Conservation (phyloP, 2,329 filamentous ascomycete species). For the Epichloe gansuensis region DNA sequence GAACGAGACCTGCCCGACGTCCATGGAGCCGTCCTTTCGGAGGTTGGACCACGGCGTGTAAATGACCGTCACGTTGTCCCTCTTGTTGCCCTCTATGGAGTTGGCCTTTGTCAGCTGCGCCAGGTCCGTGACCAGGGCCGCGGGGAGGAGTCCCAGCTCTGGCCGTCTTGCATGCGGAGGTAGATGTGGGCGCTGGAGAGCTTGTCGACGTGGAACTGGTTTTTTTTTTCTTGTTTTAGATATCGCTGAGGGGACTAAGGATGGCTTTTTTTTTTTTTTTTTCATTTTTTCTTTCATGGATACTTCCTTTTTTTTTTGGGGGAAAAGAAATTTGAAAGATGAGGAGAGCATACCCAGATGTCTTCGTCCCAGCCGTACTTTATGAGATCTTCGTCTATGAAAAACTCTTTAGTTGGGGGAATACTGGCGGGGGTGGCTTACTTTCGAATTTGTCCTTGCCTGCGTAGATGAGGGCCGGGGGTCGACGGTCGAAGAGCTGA, state of each 20-base stretch:
- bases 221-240: not conserved
- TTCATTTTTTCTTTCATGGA: too few species aligned
- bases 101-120: constrained; percentile 98
- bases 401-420: not conserved
- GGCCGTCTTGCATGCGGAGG: constrained; percentile 65
- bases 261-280: not conserved
- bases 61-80: constrained; percentile 91
- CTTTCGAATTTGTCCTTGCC: constrained; percentile 99
- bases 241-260: too few species aligned
- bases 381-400: constrained; percentile 85
- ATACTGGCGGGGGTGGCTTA: constrained; percentile 32
- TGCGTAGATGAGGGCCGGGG: constrained; percentile 86
- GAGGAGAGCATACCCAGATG: constrained; percentile 46
- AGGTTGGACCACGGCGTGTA: constrained; percentile 98
- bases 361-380: constrained; percentile 91
- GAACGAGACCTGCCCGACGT: constrained; percentile 86
- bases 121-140: constrained; percentile 68
- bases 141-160: constrained; percentile 76
- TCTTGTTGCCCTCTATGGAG: constrained; percentile 98
- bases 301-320: not conserved
- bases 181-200: constrained; percentile 95
- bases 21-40: constrained; percentile 92
- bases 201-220: constrained; percentile 91
- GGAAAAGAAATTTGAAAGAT: fast-evolving
- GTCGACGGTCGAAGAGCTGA: constrained; percentile 71